These are phyloP conservation scores for Albifimbria verrucaria DNA, from an alignment of 2,329 filamentous ascomycete species.

Conservation along the genomic window DNA sequence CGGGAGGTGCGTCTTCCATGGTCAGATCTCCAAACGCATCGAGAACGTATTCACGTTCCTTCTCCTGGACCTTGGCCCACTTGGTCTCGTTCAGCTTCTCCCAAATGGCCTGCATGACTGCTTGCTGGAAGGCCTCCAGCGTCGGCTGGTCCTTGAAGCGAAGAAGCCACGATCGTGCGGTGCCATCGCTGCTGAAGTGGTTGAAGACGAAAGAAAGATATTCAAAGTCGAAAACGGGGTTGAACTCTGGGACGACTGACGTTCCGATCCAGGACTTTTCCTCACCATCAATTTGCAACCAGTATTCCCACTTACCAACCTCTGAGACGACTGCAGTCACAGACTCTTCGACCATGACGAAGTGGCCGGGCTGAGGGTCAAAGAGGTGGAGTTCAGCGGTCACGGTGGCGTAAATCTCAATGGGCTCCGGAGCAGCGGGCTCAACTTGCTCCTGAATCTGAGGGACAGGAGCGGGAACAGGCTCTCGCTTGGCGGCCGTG, in stretches of 20 bases:
- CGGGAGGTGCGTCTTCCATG: constrained; percentile 70
- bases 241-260: constrained; percentile 82
- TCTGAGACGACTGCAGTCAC: constrained; percentile 81
- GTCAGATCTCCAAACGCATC: constrained; percentile 93
- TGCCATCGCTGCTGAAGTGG: constrained; percentile 83
- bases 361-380: constrained; percentile 83
- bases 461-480: constrained; percentile 19
- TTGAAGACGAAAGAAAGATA: constrained; percentile 99
- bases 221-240: constrained; percentile 98
- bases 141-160: constrained; percentile 82
- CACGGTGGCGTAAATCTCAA: constrained; percentile 72
- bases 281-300: constrained; percentile 78
- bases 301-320: constrained; percentile 90
- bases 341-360: constrained; percentile 72
- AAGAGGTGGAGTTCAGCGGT: constrained; percentile 87
- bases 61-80: constrained; percentile 89
- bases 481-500: constrained; percentile 41
- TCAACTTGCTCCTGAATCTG: constrained; percentile 13
- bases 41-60: constrained; percentile 89
- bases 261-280: constrained; percentile 85
- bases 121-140: constrained; percentile 86
- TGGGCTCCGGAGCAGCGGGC: constrained; percentile 57
- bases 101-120: constrained; percentile 93
- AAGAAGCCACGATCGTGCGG: constrained; percentile 92
- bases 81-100: constrained; percentile 93